These are phyloP conservation scores for Polygonum aviculare DNA, from an alignment of 148 eudicot genomes.

Conservation along the genomic window DNA sequence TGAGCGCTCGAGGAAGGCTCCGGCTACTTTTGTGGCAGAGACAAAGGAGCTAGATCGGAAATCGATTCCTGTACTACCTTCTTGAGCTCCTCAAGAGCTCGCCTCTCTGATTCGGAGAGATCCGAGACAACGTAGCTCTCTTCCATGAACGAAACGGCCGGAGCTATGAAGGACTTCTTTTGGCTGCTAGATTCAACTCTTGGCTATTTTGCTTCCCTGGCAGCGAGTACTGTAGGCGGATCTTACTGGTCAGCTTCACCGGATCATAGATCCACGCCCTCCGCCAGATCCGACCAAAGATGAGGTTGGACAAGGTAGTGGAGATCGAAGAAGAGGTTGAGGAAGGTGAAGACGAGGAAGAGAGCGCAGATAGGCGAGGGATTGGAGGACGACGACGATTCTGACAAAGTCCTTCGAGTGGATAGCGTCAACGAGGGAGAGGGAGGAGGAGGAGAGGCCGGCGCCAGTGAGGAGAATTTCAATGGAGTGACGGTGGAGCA, in stretches of 20 bases:
- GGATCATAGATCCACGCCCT: no score
- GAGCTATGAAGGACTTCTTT: constrained; percentile 19
- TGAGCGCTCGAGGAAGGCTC: neutral
- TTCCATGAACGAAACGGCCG: constrained; percentile 61
- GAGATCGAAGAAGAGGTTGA: no score
- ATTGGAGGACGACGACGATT: no score
- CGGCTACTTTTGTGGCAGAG: constrained; percentile 10
- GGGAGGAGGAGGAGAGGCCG: no score
- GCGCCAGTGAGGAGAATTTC: no score
- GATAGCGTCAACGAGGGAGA: no score
- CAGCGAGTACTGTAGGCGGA: neutral
- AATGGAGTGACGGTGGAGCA: no score
- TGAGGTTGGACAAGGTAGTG: no score
- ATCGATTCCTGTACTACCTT: constrained; percentile 27
- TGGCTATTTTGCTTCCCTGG: constrained; percentile 8
- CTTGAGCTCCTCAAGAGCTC: constrained; percentile 43
- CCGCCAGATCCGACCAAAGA: no score
- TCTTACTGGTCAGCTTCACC: neutral
- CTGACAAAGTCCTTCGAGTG: no score
- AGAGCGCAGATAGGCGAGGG: no score
- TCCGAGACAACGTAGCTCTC: constrained; percentile 55
- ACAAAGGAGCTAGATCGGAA: constrained; percentile 7
- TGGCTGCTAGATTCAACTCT: constrained; percentile 6
- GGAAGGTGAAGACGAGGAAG: no score
- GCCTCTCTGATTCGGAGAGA: constrained; percentile 43